Conservation (phyloP, 805 yeast genomes). For the Yamadazyma olivae region DNA sequence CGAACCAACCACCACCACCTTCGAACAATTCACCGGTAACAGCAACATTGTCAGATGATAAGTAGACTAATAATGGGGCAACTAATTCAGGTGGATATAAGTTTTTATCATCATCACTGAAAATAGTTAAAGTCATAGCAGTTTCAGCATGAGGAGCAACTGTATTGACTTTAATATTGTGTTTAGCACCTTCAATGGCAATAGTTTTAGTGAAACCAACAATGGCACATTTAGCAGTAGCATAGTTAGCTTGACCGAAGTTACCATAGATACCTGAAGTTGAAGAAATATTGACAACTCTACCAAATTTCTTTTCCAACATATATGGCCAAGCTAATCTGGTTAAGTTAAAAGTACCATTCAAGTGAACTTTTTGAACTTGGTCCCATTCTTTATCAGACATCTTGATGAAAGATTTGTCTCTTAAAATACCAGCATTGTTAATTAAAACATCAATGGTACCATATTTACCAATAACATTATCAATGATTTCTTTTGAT, state of each 20-base stretch:
- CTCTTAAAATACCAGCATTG: slow-evolving; percentile 94
- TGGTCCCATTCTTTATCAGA: slow-evolving; percentile 78
- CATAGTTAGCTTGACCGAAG: slow-evolving; percentile 96
- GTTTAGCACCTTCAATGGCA: slow-evolving; percentile 86
- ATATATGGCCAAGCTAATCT: slow-evolving; percentile 94
- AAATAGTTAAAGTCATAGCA: slow-evolving; percentile 90
- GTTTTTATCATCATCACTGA: slow-evolving; percentile 75
- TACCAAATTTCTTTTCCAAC: slow-evolving; percentile 72
- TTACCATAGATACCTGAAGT: slow-evolving; percentile 97
- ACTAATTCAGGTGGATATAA: slow-evolving; percentile 84
- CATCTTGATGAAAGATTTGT: slow-evolving; percentile 83
- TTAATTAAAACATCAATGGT: slow-evolving; percentile 81
- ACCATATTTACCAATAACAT: slow-evolving; percentile 75
- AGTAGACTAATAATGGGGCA: slow-evolving; percentile 81
- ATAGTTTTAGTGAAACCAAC: slow-evolving; percentile 80
- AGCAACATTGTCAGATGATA: slow-evolving; percentile 71
- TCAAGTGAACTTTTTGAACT: slow-evolving; percentile 77
- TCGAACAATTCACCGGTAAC: slow-evolving; percentile 83
- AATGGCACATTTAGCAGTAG: slow-evolving; percentile 89
- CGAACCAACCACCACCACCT: slow-evolving; percentile 96
- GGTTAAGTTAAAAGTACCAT: slow-evolving; percentile 77
- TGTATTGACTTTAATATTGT: slow-evolving; percentile 70
- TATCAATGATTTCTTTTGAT: slow-evolving; percentile 70
- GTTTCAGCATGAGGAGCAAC: slow-evolving; percentile 99
- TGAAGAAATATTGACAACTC: slow-evolving; percentile 84